Evolutionary conservation across 805 yeast genomes (phyloP), one percentile per base, ranked within the genome.

Genomic region (Myxozyma monticola): DNA sequence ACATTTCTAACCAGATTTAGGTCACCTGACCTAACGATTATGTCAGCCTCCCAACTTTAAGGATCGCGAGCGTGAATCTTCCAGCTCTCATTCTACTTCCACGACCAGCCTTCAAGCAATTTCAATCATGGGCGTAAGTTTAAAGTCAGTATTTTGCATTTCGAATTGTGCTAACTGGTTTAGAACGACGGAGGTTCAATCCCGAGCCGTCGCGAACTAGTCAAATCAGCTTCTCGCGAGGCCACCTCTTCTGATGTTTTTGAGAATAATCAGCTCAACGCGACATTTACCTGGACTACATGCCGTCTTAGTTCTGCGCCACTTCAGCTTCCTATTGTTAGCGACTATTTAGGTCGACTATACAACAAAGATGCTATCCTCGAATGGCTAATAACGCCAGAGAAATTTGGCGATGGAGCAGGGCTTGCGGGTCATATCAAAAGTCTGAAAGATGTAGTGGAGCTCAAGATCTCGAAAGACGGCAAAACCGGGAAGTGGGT

Each of bases 341-440:
- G 87, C 29, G 96, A 88, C 65, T 82, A 73, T 62, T 69, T 69
- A 42, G 96, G 96, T 0, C 63, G 71, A 26, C 61, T 88, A 3
- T 85, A 76, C 65, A 78, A 83, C 56, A 85, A 85, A 54, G 85
- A 81, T 49, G 67, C 81, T 25, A 64, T 85, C 0, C 61, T 88
- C 5, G 83, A 83, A 59, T 72, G 75, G 62, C 62, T 88, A 3
- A 56, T 85, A 2, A 68, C 71, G 10, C 65, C 66, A 25, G 70
- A 67, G 25, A 59, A 60, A 28, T 58, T 65, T 44, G 59, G 48
- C 15, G 61, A 56, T 25, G 72, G 63, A 48, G 60, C 54, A 22
- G 45, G 49, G 4, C 45, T 65, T 30, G 62, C 67, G 7, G 45
- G 58, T 2, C 76, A 75, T 56, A 69, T 79, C 15, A 64, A 51